Conservation (phyloP, 1,139 yeast species). For the Scheffersomyces quercinus region DNA sequence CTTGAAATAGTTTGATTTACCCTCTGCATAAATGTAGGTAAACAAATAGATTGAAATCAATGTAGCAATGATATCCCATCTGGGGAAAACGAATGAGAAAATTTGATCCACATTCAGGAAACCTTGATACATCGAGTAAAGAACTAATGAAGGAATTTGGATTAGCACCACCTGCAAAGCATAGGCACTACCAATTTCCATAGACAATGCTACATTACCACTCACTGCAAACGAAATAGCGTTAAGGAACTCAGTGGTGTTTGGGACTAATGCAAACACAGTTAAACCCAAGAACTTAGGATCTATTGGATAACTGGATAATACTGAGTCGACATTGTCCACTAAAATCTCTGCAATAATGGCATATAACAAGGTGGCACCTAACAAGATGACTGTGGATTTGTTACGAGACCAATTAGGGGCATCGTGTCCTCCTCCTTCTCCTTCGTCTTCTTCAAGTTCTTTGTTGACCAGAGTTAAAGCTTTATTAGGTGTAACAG, state of each 20-base stretch:
- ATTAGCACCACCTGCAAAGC: conserved; percentile 94
- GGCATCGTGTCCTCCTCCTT: conserved; percentile 83
- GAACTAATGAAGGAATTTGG: conserved; percentile 88
- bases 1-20: conserved; percentile 92
- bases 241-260: conserved; percentile 93
- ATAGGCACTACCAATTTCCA: conserved; percentile 98
- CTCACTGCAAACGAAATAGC: conserved; percentile 96
- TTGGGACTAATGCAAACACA: conserved; percentile 93
- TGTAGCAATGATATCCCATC: conserved; percentile 92
- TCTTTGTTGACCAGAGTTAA: not conserved
- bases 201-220: conserved; percentile 92
- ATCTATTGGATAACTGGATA: conserved; percentile 71
- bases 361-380: conserved; percentile 87
- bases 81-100: conserved; percentile 86
- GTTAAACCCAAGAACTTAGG: conserved; percentile 93
- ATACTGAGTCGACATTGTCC: conserved; percentile 88
- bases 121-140: conserved; percentile 62
- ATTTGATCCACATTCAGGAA: conserved; percentile 45
- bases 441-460: conserved; percentile 28
- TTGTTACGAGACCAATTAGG: conserved; percentile 94
- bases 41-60: conserved; percentile 84
- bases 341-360: conserved; percentile 93
- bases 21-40: conserved; percentile 94
- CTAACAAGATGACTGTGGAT: conserved; percentile 78
- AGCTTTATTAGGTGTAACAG: not conserved